Base-by-base conservation (phyloP, 768 basidiomycete genomes). In the Leccinum subgranulosum region DNA sequence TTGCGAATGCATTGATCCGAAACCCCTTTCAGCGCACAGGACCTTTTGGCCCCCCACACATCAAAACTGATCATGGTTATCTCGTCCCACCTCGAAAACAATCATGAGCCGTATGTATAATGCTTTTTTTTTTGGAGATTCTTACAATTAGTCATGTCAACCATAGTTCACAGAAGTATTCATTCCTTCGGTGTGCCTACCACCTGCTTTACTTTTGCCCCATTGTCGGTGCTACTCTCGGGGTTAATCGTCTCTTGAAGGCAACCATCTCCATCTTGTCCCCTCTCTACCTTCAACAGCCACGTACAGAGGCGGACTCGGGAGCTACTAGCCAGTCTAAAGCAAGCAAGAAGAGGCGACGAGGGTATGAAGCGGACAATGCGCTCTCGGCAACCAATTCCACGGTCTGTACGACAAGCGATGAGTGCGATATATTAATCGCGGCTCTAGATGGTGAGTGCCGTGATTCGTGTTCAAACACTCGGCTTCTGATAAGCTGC, bases 311-410 rank as follows among this genome's bases (percentile, higher is more conserved):
- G 34, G 52, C 56, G 21, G 47, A 54, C 25, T 66, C 65, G 1
- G 70, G 57, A 15, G 58, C 65, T 43, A 64, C 61, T 3, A 15
- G 55, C 62, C 48, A 73, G 64, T 75, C 65, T 14, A 84, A 77
- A 66, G 85, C 83, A 63, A 81, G 82, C 54, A 92, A 84, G 69
- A 93, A 90, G 68, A 77, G 86, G 48, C 78, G 80, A 19, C 81
- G 84, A 21, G 85, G 79, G 12, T 92, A 85, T 61, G 88, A 92
- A 70, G 88, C 84, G 10, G 90, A 90, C 54, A 89, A 88, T 64
- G 73, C 87, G 6, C 84, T 94, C 70, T 83, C 79, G 53, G 64
- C 73, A 8, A 68, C 78, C 2, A 75, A 76, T 47, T 69, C 77
- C 47, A 74, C 81, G 8, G 62, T 84, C 19, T 88, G 81, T 64